These are phyloP conservation scores for Penstemon eatonii DNA, from an alignment of 257 asterid species.

Conservation along the genomic window DNA sequence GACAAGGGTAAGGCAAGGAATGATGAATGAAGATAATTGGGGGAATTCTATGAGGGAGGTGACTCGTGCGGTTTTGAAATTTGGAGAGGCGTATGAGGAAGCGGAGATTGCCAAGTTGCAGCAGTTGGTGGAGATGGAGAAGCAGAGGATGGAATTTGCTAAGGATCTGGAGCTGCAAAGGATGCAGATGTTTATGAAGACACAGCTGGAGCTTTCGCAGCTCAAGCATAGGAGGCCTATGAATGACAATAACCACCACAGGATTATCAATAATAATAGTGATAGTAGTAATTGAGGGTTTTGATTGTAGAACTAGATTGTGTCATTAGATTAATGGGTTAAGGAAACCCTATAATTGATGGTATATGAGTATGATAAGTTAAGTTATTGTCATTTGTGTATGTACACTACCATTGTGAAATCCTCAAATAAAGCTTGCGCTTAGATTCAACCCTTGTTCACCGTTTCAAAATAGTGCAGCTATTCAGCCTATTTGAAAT, in stretches of 20 bases:
- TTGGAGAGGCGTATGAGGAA: slow-evolving; percentile 41
- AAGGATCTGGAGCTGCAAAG: slow-evolving; percentile 53
- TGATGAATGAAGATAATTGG: slow-evolving; percentile 36
- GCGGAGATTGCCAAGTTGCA: slow-evolving; percentile 45
- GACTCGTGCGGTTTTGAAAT: slow-evolving; percentile 56
- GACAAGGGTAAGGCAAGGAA: slow-evolving; percentile 3
- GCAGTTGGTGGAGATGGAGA: slow-evolving; percentile 54
- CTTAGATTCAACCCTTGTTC: not conserved
- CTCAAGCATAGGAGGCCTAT: not conserved
- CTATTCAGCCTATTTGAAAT: too few relatives aligned
- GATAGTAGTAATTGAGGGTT: not conserved
- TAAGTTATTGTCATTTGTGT: not conserved
- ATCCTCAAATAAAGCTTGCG: not conserved
- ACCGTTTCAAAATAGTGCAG: not conserved
- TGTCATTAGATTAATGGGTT: not conserved
- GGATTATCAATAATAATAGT: not conserved
- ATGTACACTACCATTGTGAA: not conserved
- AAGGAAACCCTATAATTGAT: not conserved
- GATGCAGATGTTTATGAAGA: slow-evolving; percentile 43
- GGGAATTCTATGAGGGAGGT: slow-evolving; percentile 60
- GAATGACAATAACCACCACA: not conserved
- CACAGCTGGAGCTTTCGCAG: slow-evolving; percentile 1
- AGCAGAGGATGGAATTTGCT: slow-evolving; percentile 51
- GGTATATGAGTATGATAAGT: not conserved
- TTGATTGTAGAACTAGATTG: not conserved